Percentiles rank a stretch among this genome's conserved stretches.
Evolutionary conservation across 495 filamentous ascomycete species (phyloP).

Genomic region (Penicillium soppii): DNA sequence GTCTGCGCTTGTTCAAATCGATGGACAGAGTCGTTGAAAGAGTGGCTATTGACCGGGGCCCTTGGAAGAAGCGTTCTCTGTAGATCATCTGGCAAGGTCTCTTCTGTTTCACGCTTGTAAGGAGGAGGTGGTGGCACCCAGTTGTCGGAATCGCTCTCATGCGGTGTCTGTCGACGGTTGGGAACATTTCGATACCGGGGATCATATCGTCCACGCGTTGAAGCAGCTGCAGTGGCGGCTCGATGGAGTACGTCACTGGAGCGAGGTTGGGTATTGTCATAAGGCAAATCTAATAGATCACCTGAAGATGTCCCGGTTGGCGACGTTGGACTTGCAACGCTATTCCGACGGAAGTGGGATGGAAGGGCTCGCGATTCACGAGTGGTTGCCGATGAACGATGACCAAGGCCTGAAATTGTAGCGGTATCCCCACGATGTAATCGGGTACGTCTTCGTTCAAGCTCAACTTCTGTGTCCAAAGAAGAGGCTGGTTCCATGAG

Average conservation of each 20-base stretch:
- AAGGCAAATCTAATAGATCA: constrained; percentile 51
- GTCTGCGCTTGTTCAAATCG: constrained; percentile 23
- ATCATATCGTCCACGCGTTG: constrained; percentile 63
- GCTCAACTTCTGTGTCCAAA: constrained; percentile 77
- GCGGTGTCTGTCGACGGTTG: constrained; percentile 54
- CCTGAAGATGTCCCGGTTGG: constrained; percentile 17
- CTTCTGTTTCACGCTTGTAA: constrained; percentile 70
- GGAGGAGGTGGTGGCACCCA: constrained; percentile 94
- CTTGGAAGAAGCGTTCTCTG: constrained; percentile 34
- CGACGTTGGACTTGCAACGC: constrained; percentile 20
- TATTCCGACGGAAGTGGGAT: constrained; percentile 22
- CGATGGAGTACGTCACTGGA: constrained; percentile 73
- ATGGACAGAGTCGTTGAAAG: not conserved
- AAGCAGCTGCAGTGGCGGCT: constrained; percentile 74
- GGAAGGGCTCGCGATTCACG: constrained; percentile 7
- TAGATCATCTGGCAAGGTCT: constrained; percentile 56
- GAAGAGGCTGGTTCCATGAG: constrained; percentile 75
- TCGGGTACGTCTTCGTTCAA: constrained; percentile 70
- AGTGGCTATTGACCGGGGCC: constrained; percentile 13
- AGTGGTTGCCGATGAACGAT: constrained; percentile 9
- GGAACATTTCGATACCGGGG: constrained; percentile 29
- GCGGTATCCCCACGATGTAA: constrained; percentile 34
- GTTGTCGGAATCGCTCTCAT: constrained; percentile 88
- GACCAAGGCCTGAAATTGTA: constrained; percentile 15
- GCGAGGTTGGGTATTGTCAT: constrained; percentile 75